These are phyloP conservation scores for Glycine soja DNA, from an alignment of 306 rosid genomes.

Conservation along the genomic window DNA sequence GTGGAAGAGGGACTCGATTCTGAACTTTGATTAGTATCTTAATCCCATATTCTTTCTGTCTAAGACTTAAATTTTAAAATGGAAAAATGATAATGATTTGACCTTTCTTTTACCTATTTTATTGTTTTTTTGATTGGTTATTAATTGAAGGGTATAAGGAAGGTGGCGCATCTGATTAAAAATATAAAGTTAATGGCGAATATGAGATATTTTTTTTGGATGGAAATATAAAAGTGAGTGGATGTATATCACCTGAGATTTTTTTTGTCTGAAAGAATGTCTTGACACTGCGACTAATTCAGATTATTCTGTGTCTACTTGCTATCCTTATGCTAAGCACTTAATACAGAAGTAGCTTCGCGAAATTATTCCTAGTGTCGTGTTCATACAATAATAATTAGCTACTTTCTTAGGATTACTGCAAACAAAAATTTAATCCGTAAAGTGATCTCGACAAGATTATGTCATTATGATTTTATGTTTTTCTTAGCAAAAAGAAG, in stretches of 20 bases:
- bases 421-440: slow-evolving; percentile 15
- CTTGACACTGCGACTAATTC: slow-evolving; percentile 25
- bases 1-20: slow-evolving; percentile 26
- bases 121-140: neutral
- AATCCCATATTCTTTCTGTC: slow-evolving; percentile 36
- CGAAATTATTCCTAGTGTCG: neutral
- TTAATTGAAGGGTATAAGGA: slow-evolving; percentile 1
- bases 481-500: slow-evolving; percentile 23
- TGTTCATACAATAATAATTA: slow-evolving; percentile 22
- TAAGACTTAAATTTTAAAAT: slow-evolving; percentile 18
- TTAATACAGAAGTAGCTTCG: slow-evolving; percentile 26
- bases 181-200: slow-evolving; percentile 30
- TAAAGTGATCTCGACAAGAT: slow-evolving; percentile 35
- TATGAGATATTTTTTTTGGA: slow-evolving; percentile 31
- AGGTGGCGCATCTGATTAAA: slow-evolving; percentile 16
- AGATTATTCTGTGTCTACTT: slow-evolving; percentile 19
- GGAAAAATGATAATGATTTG: slow-evolving; percentile 33
- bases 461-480: slow-evolving; percentile 31
- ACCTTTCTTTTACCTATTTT: slow-evolving; percentile 21
- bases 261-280: slow-evolving; percentile 29
- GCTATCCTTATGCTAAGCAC: neutral
- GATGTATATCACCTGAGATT: slow-evolving; percentile 27
- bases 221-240: slow-evolving; percentile 8
- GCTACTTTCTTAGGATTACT: slow-evolving; percentile 16
- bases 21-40: slow-evolving; percentile 46